Conservation (phyloP, 2,329 filamentous ascomycete genomes). For the Annulohypoxylon truncatum region DNA sequence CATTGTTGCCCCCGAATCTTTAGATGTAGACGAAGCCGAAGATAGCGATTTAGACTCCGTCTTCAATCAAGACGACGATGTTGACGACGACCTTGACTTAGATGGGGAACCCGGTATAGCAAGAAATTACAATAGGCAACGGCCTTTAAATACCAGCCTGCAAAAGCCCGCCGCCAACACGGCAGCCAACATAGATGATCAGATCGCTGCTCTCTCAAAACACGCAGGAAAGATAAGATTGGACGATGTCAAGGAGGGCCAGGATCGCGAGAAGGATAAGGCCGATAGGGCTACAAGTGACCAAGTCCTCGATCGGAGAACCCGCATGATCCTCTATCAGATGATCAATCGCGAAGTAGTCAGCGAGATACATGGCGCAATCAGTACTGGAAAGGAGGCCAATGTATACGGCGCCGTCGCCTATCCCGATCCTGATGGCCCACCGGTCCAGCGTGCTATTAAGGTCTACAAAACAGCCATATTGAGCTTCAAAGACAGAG, state of each 20-base stretch:
- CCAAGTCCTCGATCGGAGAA: constrained; percentile 92
- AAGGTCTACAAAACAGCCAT: constrained; percentile 99
- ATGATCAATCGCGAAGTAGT: constrained; percentile 94
- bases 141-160: constrained; percentile 77
- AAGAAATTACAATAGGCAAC: constrained; percentile 89
- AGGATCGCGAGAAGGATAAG: constrained; percentile 80
- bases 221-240: constrained; percentile 89
- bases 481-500: constrained; percentile 95
- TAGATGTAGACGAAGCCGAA: constrained; percentile 42
- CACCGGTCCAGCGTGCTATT: constrained; percentile 81
- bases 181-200: constrained; percentile 82
- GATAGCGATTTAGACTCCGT: constrained; percentile 57
- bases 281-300: constrained; percentile 93
- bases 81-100: constrained; percentile 66
- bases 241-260: constrained; percentile 69
- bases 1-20: constrained; percentile 43
- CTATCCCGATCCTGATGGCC: constrained; percentile 63
- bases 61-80: constrained; percentile 56
- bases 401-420: constrained; percentile 95
- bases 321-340: constrained; percentile 93
- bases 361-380: constrained; percentile 91
- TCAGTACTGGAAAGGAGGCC: constrained; percentile 97
- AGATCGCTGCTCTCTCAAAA: constrained; percentile 83
- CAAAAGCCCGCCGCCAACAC: constrained; percentile 86
- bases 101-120: constrained; percentile 76